These are phyloP conservation scores for Spiromastix sp. DNA, from an alignment of 2,329 filamentous ascomycete species.

Conservation along the genomic window DNA sequence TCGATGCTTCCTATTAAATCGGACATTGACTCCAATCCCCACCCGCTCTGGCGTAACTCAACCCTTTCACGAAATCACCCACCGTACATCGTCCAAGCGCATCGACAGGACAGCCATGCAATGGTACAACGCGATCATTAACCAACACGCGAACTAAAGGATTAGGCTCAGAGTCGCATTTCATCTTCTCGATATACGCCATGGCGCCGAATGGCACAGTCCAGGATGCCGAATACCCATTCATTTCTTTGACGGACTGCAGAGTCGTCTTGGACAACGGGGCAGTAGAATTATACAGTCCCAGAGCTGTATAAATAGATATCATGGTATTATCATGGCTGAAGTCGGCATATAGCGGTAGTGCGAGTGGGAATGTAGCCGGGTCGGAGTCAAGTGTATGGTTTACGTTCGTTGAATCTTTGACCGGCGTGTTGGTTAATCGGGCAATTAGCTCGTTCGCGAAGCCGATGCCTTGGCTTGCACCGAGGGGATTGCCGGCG, in stretches of 20 bases:
- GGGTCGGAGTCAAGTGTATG: constrained; percentile 59
- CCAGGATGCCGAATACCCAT: constrained; percentile 67
- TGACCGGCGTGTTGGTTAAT: constrained; percentile 57
- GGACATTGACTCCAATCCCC: constrained; percentile 64
- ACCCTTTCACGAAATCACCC: constrained; percentile 59
- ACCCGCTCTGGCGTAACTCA: constrained; percentile 61
- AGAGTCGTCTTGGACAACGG: constrained; percentile 42
- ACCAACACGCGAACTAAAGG: constrained; percentile 70
- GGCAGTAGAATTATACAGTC: constrained; percentile 59
- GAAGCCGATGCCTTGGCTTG: constrained; percentile 79
- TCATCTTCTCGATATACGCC: constrained; percentile 82
- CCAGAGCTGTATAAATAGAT: constrained; percentile 63
- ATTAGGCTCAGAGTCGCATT: constrained; percentile 46
- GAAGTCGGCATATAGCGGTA: constrained; percentile 73
- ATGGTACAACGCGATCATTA: constrained; percentile 69
- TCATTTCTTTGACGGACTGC: constrained; percentile 41
- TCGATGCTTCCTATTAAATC: no score
- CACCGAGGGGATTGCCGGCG: constrained; percentile 64
- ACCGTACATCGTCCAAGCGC: constrained; percentile 59
- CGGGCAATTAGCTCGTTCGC: constrained; percentile 80
- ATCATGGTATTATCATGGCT: constrained; percentile 86
- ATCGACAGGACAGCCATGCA: constrained; percentile 63
- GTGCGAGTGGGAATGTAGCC: constrained; percentile 62
- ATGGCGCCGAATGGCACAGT: constrained; percentile 71
- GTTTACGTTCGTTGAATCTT: constrained; percentile 68